phyloP scores from a whole-genome alignment of 2,329 filamentous ascomycete genomes.

The Botrytis fragariae region DNA sequence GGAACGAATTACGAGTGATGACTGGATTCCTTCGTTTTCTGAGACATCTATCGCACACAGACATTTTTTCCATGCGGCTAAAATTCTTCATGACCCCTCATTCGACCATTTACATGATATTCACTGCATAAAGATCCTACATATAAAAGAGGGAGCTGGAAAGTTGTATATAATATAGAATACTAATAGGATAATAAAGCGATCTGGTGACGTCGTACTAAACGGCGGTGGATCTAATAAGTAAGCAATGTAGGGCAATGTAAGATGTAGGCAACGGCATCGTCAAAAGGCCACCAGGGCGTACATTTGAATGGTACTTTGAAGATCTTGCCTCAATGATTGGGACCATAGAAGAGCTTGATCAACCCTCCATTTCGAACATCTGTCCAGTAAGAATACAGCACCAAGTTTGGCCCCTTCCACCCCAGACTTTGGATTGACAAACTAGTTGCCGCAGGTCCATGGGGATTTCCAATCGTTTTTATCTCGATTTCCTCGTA shows the following conservation, averaged over 20 bases:
- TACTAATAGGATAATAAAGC: neutral
- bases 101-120: neutral
- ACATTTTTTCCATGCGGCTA: conserved; percentile 6
- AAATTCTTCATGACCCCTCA: conserved; percentile 12
- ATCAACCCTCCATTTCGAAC: neutral
- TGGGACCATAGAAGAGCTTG: neutral
- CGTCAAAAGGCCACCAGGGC: neutral
- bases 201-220: neutral
- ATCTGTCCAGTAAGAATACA: neutral
- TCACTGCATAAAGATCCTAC: conserved; percentile 1
- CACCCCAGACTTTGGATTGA: conserved; percentile 12
- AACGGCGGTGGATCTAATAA: neutral
- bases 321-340: neutral
- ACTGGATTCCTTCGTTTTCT: neutral
- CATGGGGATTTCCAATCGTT: conserved; percentile 23
- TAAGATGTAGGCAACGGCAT: neutral
- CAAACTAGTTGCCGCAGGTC: conserved; percentile 28
- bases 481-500: neutral
- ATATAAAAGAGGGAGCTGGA: neutral
- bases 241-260: neutral
- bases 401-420: neutral
- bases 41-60: conserved; percentile 16
- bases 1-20: conserved; percentile 12
- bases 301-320: neutral
- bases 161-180: neutral